phyloP scores from a whole-genome alignment of 139 green algal species.

The Zygnema cylindricum region DNA sequence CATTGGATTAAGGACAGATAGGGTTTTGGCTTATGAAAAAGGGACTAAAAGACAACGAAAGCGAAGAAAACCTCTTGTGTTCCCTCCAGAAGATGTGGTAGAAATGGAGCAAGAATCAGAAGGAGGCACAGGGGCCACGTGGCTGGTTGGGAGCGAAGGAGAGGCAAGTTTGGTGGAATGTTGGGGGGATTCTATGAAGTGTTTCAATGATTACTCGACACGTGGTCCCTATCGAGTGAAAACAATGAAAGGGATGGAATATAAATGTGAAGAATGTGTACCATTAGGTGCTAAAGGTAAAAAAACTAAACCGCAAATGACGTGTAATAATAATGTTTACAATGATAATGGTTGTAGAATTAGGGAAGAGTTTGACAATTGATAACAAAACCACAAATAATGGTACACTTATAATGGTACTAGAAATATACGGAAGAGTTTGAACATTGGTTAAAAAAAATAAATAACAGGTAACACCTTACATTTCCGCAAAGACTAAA shows the following conservation, averaged over 20 bases:
- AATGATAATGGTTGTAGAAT: too few relatives aligned
- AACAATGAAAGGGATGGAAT: neutral
- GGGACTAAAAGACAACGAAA: neutral
- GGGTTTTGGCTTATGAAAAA: neutral
- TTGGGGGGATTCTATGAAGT: neutral
- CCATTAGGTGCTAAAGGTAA: neutral
- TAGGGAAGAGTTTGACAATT: too few relatives aligned
- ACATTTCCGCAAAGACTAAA: too few relatives aligned
- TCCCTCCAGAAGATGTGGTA: neutral
- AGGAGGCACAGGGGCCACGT: neutral
- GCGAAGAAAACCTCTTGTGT: neutral
- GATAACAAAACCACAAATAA: too few relatives aligned
- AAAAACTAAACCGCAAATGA: too few relatives aligned
- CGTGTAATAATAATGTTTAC: too few relatives aligned
- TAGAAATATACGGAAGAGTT: too few relatives aligned
- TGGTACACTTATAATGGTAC: too few relatives aligned
- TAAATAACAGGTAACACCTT: too few relatives aligned
- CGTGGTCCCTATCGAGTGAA: neutral
- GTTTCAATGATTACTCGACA: neutral
- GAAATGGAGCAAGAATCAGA: neutral
- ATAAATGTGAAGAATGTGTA: neutral
- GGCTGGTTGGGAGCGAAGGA: neutral
- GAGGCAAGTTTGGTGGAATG: neutral
- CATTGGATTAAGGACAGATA: neutral
- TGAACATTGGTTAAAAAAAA: too few relatives aligned